Evolutionary conservation across 768 basidiomycete species (phyloP).

Genomic region (Leccinum fibrillosum): DNA sequence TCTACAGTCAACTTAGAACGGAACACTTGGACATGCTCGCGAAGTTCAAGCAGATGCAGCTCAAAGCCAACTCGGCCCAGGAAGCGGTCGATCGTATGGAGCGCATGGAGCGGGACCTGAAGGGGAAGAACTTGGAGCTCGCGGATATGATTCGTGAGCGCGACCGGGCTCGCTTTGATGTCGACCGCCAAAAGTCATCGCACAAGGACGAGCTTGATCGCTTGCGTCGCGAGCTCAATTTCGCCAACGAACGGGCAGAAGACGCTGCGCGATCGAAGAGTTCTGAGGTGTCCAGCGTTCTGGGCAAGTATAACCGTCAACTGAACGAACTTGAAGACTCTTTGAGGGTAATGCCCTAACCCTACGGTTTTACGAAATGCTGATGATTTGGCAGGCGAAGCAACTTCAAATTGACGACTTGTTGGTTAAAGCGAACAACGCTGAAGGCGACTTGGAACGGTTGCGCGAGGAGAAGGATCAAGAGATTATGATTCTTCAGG

Average conservation of each 20-base stretch:
- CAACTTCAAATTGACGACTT: constrained; percentile 97
- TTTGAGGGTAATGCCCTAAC: constrained; percentile 58
- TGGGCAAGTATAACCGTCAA: constrained; percentile 94
- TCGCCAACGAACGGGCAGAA: constrained; percentile 97
- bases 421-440: constrained; percentile 72
- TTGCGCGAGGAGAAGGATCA: constrained; percentile 95
- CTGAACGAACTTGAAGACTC: constrained; percentile 96
- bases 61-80: constrained; percentile 97
- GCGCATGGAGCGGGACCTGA: constrained; percentile 96
- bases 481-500: constrained; percentile 93
- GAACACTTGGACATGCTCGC: constrained; percentile 97
- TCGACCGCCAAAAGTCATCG: constrained; percentile 88
- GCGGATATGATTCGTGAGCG: constrained; percentile 99
- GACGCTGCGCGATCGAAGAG: constrained; percentile 89
- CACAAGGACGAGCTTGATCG: constrained; percentile 96
- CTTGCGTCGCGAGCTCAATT: constrained; percentile 84
- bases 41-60: constrained; percentile 95
- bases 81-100: constrained; percentile 99
- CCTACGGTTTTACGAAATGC: neutral
- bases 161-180: constrained; percentile 91
- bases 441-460: constrained; percentile 72
- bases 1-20: constrained; percentile 96
- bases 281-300: constrained; percentile 83
- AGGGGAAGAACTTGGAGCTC: constrained; percentile 96
- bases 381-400: constrained; percentile 61